phyloP scores from a whole-genome alignment of 768 basidiomycete genomes.

The Leccinum aurantiacum region DNA sequence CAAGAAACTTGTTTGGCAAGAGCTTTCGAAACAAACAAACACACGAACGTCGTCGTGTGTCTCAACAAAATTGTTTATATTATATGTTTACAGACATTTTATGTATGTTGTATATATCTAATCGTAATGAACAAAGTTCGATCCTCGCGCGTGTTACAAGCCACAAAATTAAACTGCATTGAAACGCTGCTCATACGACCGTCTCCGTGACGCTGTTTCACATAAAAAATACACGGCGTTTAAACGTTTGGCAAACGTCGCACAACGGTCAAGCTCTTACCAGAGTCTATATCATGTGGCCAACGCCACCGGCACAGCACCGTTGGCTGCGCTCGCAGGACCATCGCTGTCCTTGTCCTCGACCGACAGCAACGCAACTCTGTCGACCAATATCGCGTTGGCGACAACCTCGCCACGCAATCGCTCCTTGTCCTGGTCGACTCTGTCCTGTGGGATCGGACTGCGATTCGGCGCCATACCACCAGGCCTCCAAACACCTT shows the following conservation, averaged over 20 bases:
- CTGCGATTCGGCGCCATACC: constrained; percentile 13
- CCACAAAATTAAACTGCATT: constrained; percentile 28
- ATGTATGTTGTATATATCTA: constrained; percentile 33
- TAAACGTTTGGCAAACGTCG: constrained; percentile 2
- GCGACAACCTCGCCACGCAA: constrained; percentile 36
- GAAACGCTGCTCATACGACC: constrained; percentile 20
- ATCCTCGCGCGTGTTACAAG: constrained; percentile 23
- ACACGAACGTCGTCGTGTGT: background rate
- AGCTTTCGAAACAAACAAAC: constrained; percentile 29
- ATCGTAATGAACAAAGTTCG: constrained; percentile 26
- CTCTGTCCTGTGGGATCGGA: constrained; percentile 23
- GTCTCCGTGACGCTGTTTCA: constrained; percentile 13
- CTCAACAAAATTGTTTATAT: constrained; percentile 21
- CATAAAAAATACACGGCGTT: background rate
- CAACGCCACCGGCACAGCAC: constrained; percentile 21
- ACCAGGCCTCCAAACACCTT: constrained; percentile 27
- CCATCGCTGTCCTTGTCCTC: constrained; percentile 26
- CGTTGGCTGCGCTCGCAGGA: constrained; percentile 14
- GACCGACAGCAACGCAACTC: constrained; percentile 38
- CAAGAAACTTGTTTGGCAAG: constrained; percentile 44
- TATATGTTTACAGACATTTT: constrained; percentile 41
- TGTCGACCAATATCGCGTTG: constrained; percentile 37
- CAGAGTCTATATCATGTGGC: constrained; percentile 29
- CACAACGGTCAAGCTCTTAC: constrained; percentile 11
- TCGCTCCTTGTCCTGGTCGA: constrained; percentile 36